phyloP scores from a whole-genome alignment of 768 basidiomycete species.

The Trametes meyenii region DNA sequence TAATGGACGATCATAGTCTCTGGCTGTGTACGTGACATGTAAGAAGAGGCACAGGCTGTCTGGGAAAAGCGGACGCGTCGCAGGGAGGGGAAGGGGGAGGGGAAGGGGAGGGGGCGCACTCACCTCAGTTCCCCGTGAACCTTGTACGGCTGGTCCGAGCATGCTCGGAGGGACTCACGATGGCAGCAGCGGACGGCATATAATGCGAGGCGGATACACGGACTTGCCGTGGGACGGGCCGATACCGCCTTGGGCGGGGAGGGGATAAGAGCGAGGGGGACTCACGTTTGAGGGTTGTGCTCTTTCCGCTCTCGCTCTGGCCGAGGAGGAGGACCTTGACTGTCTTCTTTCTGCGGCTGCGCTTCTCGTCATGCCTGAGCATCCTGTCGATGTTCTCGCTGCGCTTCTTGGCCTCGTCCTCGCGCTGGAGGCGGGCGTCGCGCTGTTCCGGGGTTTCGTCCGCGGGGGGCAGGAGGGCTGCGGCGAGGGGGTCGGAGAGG shows the following conservation, averaged over 20 bases:
- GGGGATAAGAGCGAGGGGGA: conserved; percentile 28
- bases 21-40: conserved; percentile 17
- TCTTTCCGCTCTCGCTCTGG: conserved; percentile 90
- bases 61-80: conserved; percentile 10
- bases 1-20: conserved; percentile 11
- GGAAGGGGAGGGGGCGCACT: background rate
- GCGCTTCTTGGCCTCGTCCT: conserved; percentile 71
- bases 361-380: conserved; percentile 68
- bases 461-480: conserved; percentile 66
- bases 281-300: conserved; percentile 88
- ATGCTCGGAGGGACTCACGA: conserved; percentile 11
- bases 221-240: conserved; percentile 2
- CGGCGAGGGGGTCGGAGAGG: conserved; percentile 67
- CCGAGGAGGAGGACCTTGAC: conserved; percentile 81
- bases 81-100: background rate
- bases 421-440: conserved; percentile 63
- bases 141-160: conserved; percentile 19
- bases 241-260: conserved; percentile 3
- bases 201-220: conserved; percentile 1
- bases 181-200: background rate
- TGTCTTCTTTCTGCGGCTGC: conserved; percentile 59
- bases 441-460: conserved; percentile 73
- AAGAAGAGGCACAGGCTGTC: conserved; percentile 9
- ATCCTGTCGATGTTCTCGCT: conserved; percentile 81
- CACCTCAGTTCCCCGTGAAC: conserved; percentile 19